A percentile compares a stretch with the other conserved stretches of the same genome.
Evolutionary conservation across 768 basidiomycete genomes (phyloP).

Genomic region (Leccinum boreale): DNA sequence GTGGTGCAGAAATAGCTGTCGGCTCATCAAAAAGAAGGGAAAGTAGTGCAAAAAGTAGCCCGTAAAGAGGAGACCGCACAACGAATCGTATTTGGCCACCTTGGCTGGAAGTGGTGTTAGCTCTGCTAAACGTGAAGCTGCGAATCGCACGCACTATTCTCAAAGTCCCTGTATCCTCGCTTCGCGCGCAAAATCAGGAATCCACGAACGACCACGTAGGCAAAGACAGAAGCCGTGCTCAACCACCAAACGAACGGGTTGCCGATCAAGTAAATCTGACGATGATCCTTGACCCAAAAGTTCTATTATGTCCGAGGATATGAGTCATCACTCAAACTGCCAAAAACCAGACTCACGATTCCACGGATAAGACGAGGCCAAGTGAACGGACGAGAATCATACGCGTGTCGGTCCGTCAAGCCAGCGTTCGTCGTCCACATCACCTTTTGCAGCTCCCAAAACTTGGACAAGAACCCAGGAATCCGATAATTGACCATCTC

Average conservation of each 20-base stretch:
- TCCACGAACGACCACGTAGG: conserved; percentile 68
- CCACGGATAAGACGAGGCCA: conserved; percentile 94
- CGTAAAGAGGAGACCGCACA: conserved; percentile 88
- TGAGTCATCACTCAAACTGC: not conserved
- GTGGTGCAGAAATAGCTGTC: conserved; percentile 97
- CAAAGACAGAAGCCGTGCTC: conserved; percentile 65
- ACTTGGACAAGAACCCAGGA: conserved; percentile 90
- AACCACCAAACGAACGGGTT: conserved; percentile 95
- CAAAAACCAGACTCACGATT: conserved; percentile 60
- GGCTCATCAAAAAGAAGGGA: conserved; percentile 96
- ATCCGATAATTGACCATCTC: conserved; percentile 84
- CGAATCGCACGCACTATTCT: conserved; percentile 62
- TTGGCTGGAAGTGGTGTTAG: conserved; percentile 51
- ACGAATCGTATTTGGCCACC: conserved; percentile 86
- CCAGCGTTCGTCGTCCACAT: conserved; percentile 99
- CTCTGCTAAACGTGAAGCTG: not conserved
- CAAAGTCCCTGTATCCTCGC: conserved; percentile 88
- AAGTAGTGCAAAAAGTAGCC: conserved; percentile 94
- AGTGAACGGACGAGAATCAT: conserved; percentile 85
- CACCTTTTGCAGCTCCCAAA: conserved; percentile 85
- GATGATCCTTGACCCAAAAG: conserved; percentile 98
- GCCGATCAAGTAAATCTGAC: conserved; percentile 92
- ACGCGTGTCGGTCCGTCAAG: conserved; percentile 90
- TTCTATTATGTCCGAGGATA: conserved; percentile 48
- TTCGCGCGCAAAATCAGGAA: conserved; percentile 86